Conservation (phyloP, 2,329 filamentous ascomycete genomes). For the Alternaria longipes region DNA sequence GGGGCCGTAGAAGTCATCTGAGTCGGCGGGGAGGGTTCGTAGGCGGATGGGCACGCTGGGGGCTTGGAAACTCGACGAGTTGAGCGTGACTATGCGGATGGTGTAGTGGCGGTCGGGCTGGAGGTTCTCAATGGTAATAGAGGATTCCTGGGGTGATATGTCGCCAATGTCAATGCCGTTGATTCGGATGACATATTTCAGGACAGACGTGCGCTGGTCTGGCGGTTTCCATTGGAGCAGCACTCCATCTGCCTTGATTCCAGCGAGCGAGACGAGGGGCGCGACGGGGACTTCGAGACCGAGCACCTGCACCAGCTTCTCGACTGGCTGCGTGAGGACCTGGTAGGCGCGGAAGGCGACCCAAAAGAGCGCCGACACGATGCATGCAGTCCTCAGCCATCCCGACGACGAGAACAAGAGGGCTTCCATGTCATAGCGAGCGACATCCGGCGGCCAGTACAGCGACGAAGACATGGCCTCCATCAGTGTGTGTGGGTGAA, state of each 20-base stretch:
- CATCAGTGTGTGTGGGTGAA: slow-evolving; percentile 3
- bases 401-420: slow-evolving; percentile 47
- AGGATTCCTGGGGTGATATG: slow-evolving; percentile 79
- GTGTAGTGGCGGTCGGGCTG: slow-evolving; percentile 91
- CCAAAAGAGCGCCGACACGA: slow-evolving; percentile 56
- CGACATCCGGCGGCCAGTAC: slow-evolving; percentile 47
- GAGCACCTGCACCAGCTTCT: slow-evolving; percentile 87
- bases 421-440: slow-evolving; percentile 48
- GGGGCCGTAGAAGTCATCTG: slow-evolving; percentile 58
- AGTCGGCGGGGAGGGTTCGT: slow-evolving; percentile 66
- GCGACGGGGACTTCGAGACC: slow-evolving; percentile 92
- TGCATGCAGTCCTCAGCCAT: slow-evolving; percentile 48
- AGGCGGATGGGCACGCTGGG: slow-evolving; percentile 86
- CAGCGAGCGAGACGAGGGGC: slow-evolving; percentile 88
- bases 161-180: slow-evolving; percentile 94
- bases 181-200: slow-evolving; percentile 90
- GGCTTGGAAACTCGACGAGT: slow-evolving; percentile 90
- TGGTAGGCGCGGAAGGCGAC: slow-evolving; percentile 85
- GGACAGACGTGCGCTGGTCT: slow-evolving; percentile 70
- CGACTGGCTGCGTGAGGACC: slow-evolving; percentile 88
- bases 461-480: slow-evolving; percentile 30
- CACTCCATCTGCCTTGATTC: slow-evolving; percentile 85
- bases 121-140: slow-evolving; percentile 90
- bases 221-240: slow-evolving; percentile 90
- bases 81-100: slow-evolving; percentile 90